phyloP scores from a whole-genome alignment of 495 filamentous ascomycete species.

The Lasiosphaeria miniovina region DNA sequence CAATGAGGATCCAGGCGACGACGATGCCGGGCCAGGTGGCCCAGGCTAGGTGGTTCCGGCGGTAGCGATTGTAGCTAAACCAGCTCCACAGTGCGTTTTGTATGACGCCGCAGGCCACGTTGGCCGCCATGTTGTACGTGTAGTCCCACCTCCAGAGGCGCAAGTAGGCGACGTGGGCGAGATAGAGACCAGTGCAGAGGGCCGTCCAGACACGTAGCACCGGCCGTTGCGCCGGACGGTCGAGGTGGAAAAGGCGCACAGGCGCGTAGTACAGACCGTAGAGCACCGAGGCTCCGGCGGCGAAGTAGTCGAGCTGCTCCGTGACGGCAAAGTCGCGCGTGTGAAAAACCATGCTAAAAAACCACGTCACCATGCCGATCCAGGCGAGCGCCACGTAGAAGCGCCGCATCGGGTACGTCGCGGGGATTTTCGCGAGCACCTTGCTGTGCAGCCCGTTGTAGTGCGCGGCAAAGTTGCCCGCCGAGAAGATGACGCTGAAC shows the following conservation, averaged over 20 bases:
- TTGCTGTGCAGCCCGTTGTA: conserved; percentile 64
- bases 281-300: conserved; percentile 82
- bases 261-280: conserved; percentile 85
- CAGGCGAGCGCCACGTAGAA: conserved; percentile 83
- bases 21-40: conserved; percentile 88
- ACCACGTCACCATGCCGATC: conserved; percentile 79
- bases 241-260: conserved; percentile 78
- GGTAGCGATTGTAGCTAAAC: conserved; percentile 75
- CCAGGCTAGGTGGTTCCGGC: conserved; percentile 67
- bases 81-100: conserved; percentile 83
- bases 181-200: conserved; percentile 68
- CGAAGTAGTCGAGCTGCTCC: conserved; percentile 95
- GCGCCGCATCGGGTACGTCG: conserved; percentile 66
- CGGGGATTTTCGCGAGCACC: conserved; percentile 65
- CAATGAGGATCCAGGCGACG: conserved; percentile 86
- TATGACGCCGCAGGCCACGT: conserved; percentile 76
- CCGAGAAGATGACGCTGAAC: conserved; percentile 86
- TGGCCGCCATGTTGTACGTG: conserved; percentile 95
- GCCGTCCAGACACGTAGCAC: conserved; percentile 70
- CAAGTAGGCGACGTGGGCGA: conserved; percentile 77
- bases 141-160: conserved; percentile 89
- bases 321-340: conserved; percentile 79
- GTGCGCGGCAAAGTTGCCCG: conserved; percentile 88
- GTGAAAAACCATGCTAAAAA: conserved; percentile 87
- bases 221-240: conserved; percentile 57